Base-by-base conservation (phyloP, 176 grass and related monocot genomes). In the Rhynchospora tenuis region DNA sequence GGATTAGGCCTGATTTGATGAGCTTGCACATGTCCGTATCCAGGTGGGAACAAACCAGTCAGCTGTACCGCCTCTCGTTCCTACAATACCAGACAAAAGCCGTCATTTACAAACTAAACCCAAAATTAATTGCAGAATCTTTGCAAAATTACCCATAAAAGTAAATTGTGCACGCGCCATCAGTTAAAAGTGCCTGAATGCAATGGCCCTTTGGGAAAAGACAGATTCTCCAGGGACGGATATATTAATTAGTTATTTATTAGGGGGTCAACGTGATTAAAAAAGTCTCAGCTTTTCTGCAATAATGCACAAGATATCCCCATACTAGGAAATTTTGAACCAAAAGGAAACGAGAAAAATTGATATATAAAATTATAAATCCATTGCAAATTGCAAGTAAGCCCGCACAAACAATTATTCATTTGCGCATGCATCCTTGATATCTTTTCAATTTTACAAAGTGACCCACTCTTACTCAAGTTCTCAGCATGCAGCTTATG, bases 1-100 rank as follows among this genome's bases (percentile, higher is more conserved):
- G 90, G 97, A 88, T 38, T 96, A 64, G 91, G 77, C 85, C 89
- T 93, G 42, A 96, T 89, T 71, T 90, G 91, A 46, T 88, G 88
- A 78, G 93, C 74, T 80, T 91, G 97, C 73, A 99, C 79, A 51
- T 90, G 93, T 47, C 88, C 88, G 77, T 93, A 99, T 82, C 90
- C 89, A 78, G 93, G 93, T 28, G 93, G 60, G 84, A 99, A 92
- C 51, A 96, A 78, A 67, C 89, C 88, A 1, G 93, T 85, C 38
- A 93, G 78, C 46, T 91, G 93, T 79, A 92, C 86, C 22, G 86
- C 15, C 51, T 95, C 93, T 85, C 95, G 86, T 70, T 99, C 93
- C 96, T 99, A 87, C n/a, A 69, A 50, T 80, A 19, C 27, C 28
- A 78, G 83, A 71, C 47, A 28, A 66, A 48, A 66, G 27, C 44